A percentile compares a stretch with the other conserved stretches of the same genome.
Evolutionary conservation across 192 early-diverging fungal species (phyloP).

Genomic region (Coemansia sp.): DNA sequence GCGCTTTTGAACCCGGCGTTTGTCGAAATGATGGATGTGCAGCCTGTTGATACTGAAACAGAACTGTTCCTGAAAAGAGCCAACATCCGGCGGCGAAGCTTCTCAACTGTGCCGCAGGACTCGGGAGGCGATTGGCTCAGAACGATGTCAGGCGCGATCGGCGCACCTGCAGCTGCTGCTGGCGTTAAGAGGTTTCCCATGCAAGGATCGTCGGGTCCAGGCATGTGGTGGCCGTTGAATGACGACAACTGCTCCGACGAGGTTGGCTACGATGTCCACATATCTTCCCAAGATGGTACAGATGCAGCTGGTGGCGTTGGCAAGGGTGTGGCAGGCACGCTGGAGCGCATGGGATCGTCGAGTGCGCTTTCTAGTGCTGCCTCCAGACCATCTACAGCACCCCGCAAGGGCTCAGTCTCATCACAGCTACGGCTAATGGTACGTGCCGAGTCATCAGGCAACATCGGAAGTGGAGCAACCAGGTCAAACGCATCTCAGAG

Average conservation of each 20-base stretch:
- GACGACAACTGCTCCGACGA: constrained; percentile 54
- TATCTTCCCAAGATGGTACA: constrained; percentile 17
- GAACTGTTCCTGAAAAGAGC: constrained; percentile 34
- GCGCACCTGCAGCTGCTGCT: background rate
- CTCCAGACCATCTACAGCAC: constrained; percentile 16
- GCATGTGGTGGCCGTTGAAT: constrained; percentile 56
- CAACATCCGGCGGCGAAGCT: constrained; percentile 49
- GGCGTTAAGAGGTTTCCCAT: constrained; percentile 5
- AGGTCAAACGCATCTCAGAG: constrained; percentile 21
- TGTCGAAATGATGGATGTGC: constrained; percentile 55
- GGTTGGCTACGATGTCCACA: constrained; percentile 41
- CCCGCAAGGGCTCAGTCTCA: constrained; percentile 47
- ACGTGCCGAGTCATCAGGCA: constrained; percentile 26
- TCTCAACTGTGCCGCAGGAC: constrained; percentile 30
- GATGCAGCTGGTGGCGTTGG: constrained; percentile 4
- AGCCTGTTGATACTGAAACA: constrained; percentile 42
- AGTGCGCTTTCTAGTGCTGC: constrained; percentile 13
- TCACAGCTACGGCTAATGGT: constrained; percentile 50
- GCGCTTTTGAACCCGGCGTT: constrained; percentile 43
- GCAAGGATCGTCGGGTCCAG: constrained; percentile 29
- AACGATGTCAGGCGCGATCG: constrained; percentile 18
- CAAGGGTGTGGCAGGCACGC: background rate
- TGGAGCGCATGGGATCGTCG: constrained; percentile 40
- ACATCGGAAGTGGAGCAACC: background rate
- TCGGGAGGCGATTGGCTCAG: constrained; percentile 33